Evolutionary conservation across 2,329 filamentous ascomycete genomes (phyloP), one percentile per base, ranked within the genome.

Genomic region (Pyrenophora tritici-repentis): DNA sequence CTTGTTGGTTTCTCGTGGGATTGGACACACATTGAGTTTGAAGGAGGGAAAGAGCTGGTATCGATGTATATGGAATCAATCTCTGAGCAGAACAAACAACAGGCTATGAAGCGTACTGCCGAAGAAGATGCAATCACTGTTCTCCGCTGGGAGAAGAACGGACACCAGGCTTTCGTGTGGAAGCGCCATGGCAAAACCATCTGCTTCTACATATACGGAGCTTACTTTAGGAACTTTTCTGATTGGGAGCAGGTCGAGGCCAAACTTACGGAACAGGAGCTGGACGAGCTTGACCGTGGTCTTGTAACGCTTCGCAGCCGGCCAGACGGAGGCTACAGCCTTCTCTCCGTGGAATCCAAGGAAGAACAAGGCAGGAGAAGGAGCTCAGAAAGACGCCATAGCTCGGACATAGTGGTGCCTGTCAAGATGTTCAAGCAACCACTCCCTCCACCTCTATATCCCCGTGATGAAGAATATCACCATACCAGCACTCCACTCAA

Each of bases 21-120:
- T 4, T 52, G 49, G 39, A 12, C 42, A 17, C 13, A 7, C 0
- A 34, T 52, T 3, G 26, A 18, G 8, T 48, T 52, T 6, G 49
- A 52, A 18, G 18, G 29, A 6, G 47, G 41, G 0, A n/a, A 31
- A 2, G 17, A 18, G 2, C 22, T 29, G 4, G 9, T 31, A 14
- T 18, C 33, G 4, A n/a, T 18, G 22, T 47, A 48, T 14, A 10
- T 13, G 13, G 4, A 37, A 1, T 6, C 5, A 7, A n/a, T 34
- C 5, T 7, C 20, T 17, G 17, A 12, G 8, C 22, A 31, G 16
- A 20, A 18, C 2, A 20, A 20, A 4, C 14, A 29, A 4, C 10
- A n/a, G 1, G n/a, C 9, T n/a, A 17, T 10, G 22, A 13, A 22
- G 6, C 5, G 6, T n/a, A 8, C 6, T 34, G 31, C n/a, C 8